Base-by-base conservation (phyloP, 1,139 yeast genomes). In the Suhomyces chickasaworum region DNA sequence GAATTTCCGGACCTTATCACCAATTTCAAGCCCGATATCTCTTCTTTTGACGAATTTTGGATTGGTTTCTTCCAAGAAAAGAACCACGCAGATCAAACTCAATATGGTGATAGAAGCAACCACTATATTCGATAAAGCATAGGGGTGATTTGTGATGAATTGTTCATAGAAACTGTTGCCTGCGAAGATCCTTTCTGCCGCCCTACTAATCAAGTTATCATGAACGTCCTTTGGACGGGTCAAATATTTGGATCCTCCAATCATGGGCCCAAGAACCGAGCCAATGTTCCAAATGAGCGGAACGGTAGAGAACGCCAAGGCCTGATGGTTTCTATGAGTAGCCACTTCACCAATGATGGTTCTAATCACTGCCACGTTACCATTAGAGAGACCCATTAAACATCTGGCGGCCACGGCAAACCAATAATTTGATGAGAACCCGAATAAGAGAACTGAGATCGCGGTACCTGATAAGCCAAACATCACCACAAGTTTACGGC, bases 21-120 rank as follows among this genome's bases (percentile, higher is more conserved):
- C 87, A 13, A 79, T 37, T 27, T 73, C 81, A 9, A 82, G 59
- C 1, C 86, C 85, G 36, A 61, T 53, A 58, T 83, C 88, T 47
- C 69, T 66, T 46, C 69, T 64, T 47, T 69, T 55, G 53, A 68
- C 73, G 44, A 63, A 64, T 32, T 63, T 60, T 17, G 69, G 75
- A 56, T 80, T 84, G 3, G 87, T 80, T 59, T 84, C 89, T 57
- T 83, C 86, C 32, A 84, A 61, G 54, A 83, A 82, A 40, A 84
- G 69, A 43, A 78, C 64, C 2, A 76, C 81, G 31, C 70, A 52
- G 2, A 69, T 20, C 15, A 72, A 53, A 21, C 82, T 75, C 34
- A 66, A 41, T 60, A 65, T 57, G 27, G 82, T 63, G 41, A 78
- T 64, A 2, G 55, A 6, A 4, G 81, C 74, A 16, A 83, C 82